Base-by-base conservation (phyloP, 345 rosid species). In the Combretum micranthum region DNA sequence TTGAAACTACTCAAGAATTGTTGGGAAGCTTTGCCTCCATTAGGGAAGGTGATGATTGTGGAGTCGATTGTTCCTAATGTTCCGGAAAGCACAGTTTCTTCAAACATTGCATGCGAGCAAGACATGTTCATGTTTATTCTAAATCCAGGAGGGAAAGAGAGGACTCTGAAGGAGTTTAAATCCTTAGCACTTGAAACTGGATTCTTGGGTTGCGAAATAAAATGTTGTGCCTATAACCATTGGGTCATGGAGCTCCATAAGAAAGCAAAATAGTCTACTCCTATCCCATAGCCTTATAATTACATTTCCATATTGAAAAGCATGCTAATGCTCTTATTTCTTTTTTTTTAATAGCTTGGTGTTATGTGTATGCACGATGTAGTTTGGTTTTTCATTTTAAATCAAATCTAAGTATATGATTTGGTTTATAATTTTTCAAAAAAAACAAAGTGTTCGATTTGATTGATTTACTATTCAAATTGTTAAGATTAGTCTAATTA, bases 221-320 rank as follows among this genome's bases (percentile, higher is more conserved):
- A 23, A n/a, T 60, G 74, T 42, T 13, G 18, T 15, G 69, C 62
- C 39, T 51, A 20, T 46, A 12, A 55, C 17, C 21, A 20, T 20
- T 48, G 47, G n/a, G 26, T 69, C 42, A 54, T 69, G 57, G 74
- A 69, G 15, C 59, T 69, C 15, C 50, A 42, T 23, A 69, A 60
- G 61, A 20, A 53, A 15, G 39, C 10, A 32, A 7, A 32, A 32
- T 32, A 32, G 39, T 32, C 0, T 32, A 32, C 5, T 25, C 26
- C 26, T 25, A 25, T 2, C 26, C 26, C 26, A 2, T 25, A 25
- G 5, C 5, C n/a, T n/a, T n/a, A n/a, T n/a, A n/a, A n/a, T n/a
- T n/a, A n/a, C n/a, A n/a, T n/a, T n/a, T n/a, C n/a, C n/a, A n/a
- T n/a, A n/a, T n/a, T n/a, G n/a, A n/a, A n/a, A n/a, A n/a, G n/a